Base-by-base conservation (phyloP, 73 alveolate species). In the Paramecium sexaurelia region DNA sequence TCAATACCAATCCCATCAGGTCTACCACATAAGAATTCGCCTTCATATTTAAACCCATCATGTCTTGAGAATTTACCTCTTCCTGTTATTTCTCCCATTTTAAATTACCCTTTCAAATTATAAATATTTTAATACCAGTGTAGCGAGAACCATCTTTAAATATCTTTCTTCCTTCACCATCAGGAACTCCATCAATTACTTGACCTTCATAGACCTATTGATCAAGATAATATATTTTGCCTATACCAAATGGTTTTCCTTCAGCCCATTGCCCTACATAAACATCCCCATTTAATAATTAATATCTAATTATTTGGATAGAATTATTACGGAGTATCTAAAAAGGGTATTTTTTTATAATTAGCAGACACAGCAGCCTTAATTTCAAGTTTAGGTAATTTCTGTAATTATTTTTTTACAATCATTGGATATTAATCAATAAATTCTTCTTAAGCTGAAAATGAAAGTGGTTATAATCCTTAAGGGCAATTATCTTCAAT, bases 31-130 rank as follows among this genome's bases (percentile, higher is more conserved):
- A 36, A 36, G 20, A 36, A 93, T 32, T 93, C 82, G 6, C 96
- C 96, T 7, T 91, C 92, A 91, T 93, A 93, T 39, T 92, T 82
- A 20, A 88, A 90, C 8, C 94, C 94, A 75, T 90, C 66, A 4
- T 73, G 13, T 55, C 88, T 43, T 78, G 11, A 27, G 5, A 36
- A 69, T 36, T 75, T 88, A 10, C 94, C 94, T 45, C 43, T 39
- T 7, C 94, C 94, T 11, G 22, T 67, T 8, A 85, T 85, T 24
- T 43, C 61, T 1, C 92, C 92, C 84, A 57, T 85, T 19, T 85
- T 32, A 67, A 85, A 85, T 20, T 85, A 20, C 10, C 92, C 92
- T 55, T 55, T 9, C 13, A 61, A n/a, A 51, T 51, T n/a, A 51
- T n/a, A 33, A 61, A 15, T 13, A 22, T 29, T 29, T 40, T 83